phyloP scores from a whole-genome alignment of 768 basidiomycete species.

The Leccinum obscurum region DNA sequence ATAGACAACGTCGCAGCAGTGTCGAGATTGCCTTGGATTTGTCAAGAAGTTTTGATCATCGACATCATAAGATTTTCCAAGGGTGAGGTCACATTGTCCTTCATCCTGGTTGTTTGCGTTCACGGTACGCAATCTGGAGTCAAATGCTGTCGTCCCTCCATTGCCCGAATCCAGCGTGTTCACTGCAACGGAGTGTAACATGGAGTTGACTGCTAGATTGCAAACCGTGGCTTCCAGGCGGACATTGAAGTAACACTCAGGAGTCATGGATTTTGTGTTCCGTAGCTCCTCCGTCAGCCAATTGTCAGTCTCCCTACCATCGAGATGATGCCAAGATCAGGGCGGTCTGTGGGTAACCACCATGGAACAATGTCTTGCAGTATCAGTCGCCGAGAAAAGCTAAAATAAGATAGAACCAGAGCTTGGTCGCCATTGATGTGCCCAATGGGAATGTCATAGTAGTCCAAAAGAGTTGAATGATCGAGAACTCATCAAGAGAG shows the following conservation, averaged over 20 bases:
- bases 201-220: conserved; percentile 91
- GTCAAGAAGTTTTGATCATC: conserved; percentile 55
- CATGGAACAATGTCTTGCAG: conserved; percentile 91
- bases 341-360: conserved; percentile 90
- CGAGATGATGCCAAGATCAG: conserved; percentile 62
- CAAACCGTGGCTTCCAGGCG: conserved; percentile 87
- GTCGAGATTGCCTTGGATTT: conserved; percentile 64
- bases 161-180: conserved; percentile 80
- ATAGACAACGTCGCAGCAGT: conserved; percentile 70
- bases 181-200: conserved; percentile 90
- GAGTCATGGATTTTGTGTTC: conserved; percentile 78
- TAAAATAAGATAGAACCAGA: conserved; percentile 75
- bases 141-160: conserved; percentile 91
- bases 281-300: conserved; percentile 74
- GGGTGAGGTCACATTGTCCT: conserved; percentile 61
- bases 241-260: conserved; percentile 90
- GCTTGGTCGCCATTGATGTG: too few species aligned
- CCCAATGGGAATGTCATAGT: too few species aligned
- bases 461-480: too few species aligned
- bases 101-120: conserved; percentile 79
- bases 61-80: conserved; percentile 90
- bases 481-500: too few species aligned
- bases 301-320: conserved; percentile 88
- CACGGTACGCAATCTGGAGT: conserved; percentile 90
- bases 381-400: conserved; percentile 82